Base-by-base conservation (phyloP, 192 early-diverging fungal species). In the Spizellomyces sp. region DNA sequence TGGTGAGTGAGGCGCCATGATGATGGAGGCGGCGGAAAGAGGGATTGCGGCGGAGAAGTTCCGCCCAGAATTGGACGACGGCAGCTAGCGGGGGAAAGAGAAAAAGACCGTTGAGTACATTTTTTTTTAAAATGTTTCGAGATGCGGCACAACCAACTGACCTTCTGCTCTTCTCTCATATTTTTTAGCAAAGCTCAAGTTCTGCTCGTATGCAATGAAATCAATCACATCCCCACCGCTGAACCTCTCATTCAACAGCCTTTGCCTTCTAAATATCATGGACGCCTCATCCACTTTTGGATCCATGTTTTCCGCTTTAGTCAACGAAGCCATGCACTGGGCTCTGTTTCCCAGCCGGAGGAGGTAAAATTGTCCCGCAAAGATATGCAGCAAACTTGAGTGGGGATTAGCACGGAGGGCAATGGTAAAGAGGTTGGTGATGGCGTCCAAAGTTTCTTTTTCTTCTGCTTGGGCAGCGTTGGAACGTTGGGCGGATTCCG, bases 141-240 rank as follows among this genome's bases (percentile, higher is more conserved):
- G 27, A 54, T 54, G 50, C 48, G 12, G 4, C 50, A 19, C 4
- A 54, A n/a, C 4, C 4, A 12, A 54, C 50, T 4, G 2, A 54
- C 50, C 50, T 61, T 61, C 59, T 36, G 59, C 66, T 45, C 63
- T 46, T 5, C 74, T 27, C 52, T 72, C 78, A 6, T 63, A 76
- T 67, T 71, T 75, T 60, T 70, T 78, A 2, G 79, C 75, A 5
- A 46, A 54, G n/a, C 17, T 58, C 70, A 77, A 54, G 47, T 73
- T 79, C 66, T 83, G 81, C 73, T 79, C 77, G 63, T 57, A 80
- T 9, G 81, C 81, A 75, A 83, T 83, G 52, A 83, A 81, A 60
- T 81, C 79, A 77, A 83, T 83, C 48, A 81, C 79, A 68, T 83
- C 81, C 9, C 78, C 78, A 17, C 81, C 81, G 10, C 46, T 58